A percentile compares a stretch with the other conserved stretches of the same genome.
These are phyloP conservation scores for Anethum foeniculum DNA, from an alignment of 140 eudicot genomes.

Conservation along the genomic window DNA sequence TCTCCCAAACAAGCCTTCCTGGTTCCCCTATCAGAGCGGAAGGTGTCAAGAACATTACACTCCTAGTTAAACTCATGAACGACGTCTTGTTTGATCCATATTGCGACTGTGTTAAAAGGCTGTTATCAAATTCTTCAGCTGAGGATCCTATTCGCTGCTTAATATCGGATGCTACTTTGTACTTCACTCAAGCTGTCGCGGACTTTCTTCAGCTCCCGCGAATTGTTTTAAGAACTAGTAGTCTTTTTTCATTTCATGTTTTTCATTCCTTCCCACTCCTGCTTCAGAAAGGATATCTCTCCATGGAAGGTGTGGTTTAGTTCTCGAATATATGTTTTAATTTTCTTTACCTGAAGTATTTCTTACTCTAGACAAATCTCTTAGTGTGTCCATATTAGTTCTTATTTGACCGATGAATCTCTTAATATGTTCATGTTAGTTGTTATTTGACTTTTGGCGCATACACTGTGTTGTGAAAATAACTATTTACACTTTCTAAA, in stretches of 20 bases:
- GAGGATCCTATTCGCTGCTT: conserved; percentile 26
- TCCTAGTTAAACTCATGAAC: conserved; percentile 1
- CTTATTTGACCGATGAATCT: too few relatives aligned
- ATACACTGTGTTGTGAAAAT: too few relatives aligned
- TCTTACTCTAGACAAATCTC: too few relatives aligned
- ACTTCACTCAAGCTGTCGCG: background rate
- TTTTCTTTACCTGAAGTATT: too few relatives aligned
- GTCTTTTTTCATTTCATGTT: background rate
- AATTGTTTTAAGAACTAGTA: background rate
- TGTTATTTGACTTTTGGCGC: too few relatives aligned
- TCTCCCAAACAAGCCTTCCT: background rate
- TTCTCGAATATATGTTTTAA: too few relatives aligned
- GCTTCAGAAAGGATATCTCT: background rate
- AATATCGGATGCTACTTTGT: conserved; percentile 21
- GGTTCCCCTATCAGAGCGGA: background rate
- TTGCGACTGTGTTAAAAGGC: conserved; percentile 7
- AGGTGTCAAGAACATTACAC: background rate
- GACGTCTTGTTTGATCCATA: conserved; percentile 16
- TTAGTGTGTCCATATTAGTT: too few relatives aligned
- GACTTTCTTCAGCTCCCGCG: background rate
- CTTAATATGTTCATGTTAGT: too few relatives aligned
- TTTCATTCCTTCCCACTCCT: background rate
- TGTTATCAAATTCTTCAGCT: conserved; percentile 2
- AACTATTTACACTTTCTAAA: too few relatives aligned
- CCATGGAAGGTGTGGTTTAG: background rate